Base-by-base conservation (phyloP, 495 filamentous ascomycete species). In the Entonaema liquescens region DNA sequence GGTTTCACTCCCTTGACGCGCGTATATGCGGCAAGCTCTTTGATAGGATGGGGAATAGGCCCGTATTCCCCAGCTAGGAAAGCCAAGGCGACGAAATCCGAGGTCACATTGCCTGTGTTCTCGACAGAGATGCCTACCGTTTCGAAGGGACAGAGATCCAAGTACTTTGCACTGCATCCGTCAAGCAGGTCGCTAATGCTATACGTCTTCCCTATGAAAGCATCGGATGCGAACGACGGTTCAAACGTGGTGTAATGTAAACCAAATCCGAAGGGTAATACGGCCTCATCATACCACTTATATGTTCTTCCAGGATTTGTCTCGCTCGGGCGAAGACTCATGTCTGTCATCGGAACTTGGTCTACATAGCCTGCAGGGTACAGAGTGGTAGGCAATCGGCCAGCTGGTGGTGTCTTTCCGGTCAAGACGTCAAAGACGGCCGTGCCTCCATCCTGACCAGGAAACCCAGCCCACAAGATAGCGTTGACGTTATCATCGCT, bases 21-120 rank as follows among this genome's bases (percentile, higher is more conserved):
- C 13, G 82, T 80, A 62, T 89, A 93, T 0, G 86, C 83, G 3
- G 87, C 87, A 0, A 92, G 81, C 73, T 84, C 84, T 76, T 92
- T 92, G 65, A 86, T 86, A 6, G 90, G 89, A 59, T 87, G 80
- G 3, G 90, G 90, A 56, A 73, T 67, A 0, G 89, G 90, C 0
- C 90, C 90, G 44, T 80, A 79, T 4, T 81, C 81, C 2, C 84
- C 87, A 21, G 85, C 79, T 15, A 85, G 67, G 74, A 89, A 92
- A 0, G 77, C 79, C 52, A 92, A 80, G 6, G 82, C 84, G 0
- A 88, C 86, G 65, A 87, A 92, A 73, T 90, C 88, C 0, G 89
- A 91, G 3, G 76, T 65, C 0, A 75, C 76, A 1, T 78, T 73
- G 4, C 90, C 90, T 0, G 84, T 85, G 74, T 92, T 91, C 1